These are phyloP conservation scores for Porogramme epimiltina DNA, from an alignment of 1,284 basidiomycete genomes.

Conservation along the genomic window DNA sequence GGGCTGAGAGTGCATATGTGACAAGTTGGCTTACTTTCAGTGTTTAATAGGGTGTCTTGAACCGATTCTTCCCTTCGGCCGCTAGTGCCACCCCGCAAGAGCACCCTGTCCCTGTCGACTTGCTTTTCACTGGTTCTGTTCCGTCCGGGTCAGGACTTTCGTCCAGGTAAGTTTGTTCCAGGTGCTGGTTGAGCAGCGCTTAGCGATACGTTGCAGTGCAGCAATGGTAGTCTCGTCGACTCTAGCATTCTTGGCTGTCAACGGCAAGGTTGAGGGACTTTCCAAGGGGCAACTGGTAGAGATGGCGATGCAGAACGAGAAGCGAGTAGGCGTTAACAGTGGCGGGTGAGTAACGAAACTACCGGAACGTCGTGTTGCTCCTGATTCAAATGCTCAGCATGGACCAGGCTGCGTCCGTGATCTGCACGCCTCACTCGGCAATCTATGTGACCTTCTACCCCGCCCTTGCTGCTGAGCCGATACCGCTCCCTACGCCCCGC, in stretches of 20 bases:
- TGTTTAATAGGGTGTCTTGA: conserved; percentile 83
- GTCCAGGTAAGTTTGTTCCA: conserved; percentile 34
- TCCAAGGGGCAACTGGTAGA: conserved; percentile 74
- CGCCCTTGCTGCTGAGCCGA: conserved; percentile 62
- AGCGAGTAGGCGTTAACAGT: conserved; percentile 81
- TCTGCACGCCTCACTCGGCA: conserved; percentile 68
- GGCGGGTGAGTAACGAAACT: conserved; percentile 69
- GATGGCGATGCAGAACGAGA: conserved; percentile 82
- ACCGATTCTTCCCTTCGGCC: conserved; percentile 54
- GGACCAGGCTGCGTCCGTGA: conserved; percentile 85
- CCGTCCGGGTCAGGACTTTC: conserved; percentile 84
- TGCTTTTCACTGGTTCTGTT: conserved; percentile 78
- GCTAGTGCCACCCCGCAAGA: conserved; percentile 6
- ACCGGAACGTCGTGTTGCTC: too few relatives aligned
- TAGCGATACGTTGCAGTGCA: conserved; percentile 45
- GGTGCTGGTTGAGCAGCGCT: not conserved
- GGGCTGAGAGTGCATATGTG: too few relatives aligned
- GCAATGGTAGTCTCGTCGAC: conserved; percentile 87
- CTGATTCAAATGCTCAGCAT: conserved; percentile 44
- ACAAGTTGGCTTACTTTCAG: too few relatives aligned
- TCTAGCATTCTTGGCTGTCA: conserved; percentile 75
- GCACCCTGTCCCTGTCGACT: conserved; percentile 59
- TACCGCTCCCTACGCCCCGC: conserved; percentile 55
- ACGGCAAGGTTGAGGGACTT: conserved; percentile 60
- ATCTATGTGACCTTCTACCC: conserved; percentile 85